Percentiles rank a stretch among this genome's conserved stretches.
These are phyloP conservation scores for Pseudonitzschia multiseries DNA, from an alignment of 108 stramenopile genomes.

Conservation along the genomic window DNA sequence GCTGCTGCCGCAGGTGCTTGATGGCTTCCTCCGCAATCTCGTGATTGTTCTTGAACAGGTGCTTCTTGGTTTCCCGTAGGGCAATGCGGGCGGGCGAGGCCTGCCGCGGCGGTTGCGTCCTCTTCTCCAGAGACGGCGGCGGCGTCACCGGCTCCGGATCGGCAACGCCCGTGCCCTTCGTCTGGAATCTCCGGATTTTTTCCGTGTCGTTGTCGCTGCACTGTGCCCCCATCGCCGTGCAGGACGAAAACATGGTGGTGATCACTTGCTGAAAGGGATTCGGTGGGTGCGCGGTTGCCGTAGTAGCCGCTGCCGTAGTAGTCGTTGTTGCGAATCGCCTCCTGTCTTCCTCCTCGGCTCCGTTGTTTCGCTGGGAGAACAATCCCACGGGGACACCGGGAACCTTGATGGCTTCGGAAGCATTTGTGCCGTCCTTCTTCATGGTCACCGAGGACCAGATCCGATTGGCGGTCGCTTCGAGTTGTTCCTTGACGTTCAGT, in stretches of 20 bases:
- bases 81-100: neutral
- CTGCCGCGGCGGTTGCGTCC: neutral
- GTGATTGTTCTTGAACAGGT: constrained; percentile 5
- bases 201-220: neutral
- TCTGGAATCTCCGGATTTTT: neutral
- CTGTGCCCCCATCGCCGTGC: neutral
- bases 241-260: constrained; percentile 4
- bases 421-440: no score
- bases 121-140: neutral
- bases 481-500: constrained; percentile 8
- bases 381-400: constrained; percentile 11
- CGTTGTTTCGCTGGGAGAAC: neutral
- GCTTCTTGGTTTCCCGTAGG: neutral
- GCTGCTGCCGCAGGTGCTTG: neutral
- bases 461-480: constrained; percentile 14
- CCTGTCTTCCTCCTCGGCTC: neutral
- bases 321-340: no score
- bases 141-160: neutral
- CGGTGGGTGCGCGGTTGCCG: neutral
- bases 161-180: no score
- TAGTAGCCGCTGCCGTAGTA: no score
- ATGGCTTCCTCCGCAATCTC: constrained; percentile 20
- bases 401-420: neutral
- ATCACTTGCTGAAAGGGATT: neutral
- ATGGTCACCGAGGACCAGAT: constrained; percentile 6